Evolutionary conservation across 2,329 filamentous ascomycete genomes (phyloP), one percentile per base, ranked within the genome.

Genomic region (Colletotrichum somersetense): DNA sequence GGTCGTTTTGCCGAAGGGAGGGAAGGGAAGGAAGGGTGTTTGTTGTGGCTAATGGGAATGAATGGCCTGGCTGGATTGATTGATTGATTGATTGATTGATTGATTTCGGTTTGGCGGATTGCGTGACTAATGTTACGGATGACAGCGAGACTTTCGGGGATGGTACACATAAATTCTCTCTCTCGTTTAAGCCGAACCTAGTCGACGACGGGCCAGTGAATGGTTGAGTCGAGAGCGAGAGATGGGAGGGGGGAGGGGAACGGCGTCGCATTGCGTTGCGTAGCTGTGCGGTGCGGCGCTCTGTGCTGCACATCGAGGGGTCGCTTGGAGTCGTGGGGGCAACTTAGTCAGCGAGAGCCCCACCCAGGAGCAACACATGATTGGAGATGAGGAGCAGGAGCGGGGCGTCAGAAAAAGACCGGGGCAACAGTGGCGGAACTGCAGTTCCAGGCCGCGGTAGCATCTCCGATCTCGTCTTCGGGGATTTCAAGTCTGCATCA

Each of bases 81-180:
- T 26, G n/a, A n/a, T n/a, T n/a, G n/a, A n/a, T n/a, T n/a, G 62
- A 38, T 55, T 40, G 38, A 11, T 14, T 2, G 38, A 12, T 40
- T 40, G 35, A 38, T 46, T 48, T 67, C 52, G 48, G 62, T 46
- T 56, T 42, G 66, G 61, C 55, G 66, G 63, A 69, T 72, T 72
- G 69, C 69, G 69, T 72, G 70, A 72, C 70, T 72, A 68, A 72
- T 44, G 58, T 55, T 72, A 48, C 12, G 56, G 38, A 68, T 68
- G 65, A 59, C 53, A 68, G 58, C 46, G 65, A 62, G 69, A 55
- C 53, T 62, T 35, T 52, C 18, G 18, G 46, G 40, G 67, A 50
- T 3, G 63, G 67, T 30, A 4, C 30, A 30, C 30, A 30, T 66
- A 53, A 67, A 48, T 57, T 67, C 50, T 38, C 35, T 38, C 35